These are phyloP conservation scores for Tylopilus sp. DNA, from an alignment of 1,284 basidiomycete genomes.

Conservation along the genomic window DNA sequence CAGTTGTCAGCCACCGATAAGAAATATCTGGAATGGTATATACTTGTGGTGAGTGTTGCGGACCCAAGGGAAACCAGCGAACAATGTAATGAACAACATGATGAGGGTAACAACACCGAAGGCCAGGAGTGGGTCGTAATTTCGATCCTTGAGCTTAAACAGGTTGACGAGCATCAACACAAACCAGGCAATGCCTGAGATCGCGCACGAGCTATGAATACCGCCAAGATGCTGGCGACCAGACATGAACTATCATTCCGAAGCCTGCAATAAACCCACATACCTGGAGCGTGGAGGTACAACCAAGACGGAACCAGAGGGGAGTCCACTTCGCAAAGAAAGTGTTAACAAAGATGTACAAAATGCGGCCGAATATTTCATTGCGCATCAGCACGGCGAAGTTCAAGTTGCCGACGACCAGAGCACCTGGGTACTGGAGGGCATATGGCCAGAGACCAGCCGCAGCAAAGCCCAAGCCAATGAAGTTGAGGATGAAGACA, in stretches of 20 bases:
- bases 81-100: slow-evolving; percentile 51
- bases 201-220: slow-evolving; percentile 68
- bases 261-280: neutral
- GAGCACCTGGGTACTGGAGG: slow-evolving; percentile 52
- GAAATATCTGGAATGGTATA: slow-evolving; percentile 21
- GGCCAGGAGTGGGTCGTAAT: slow-evolving; percentile 51
- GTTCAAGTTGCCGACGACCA: slow-evolving; percentile 54
- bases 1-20: slow-evolving; percentile 5
- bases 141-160: slow-evolving; percentile 43
- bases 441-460: slow-evolving; percentile 65
- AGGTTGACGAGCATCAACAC: slow-evolving; percentile 55
- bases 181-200: slow-evolving; percentile 63
- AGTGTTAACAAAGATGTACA: slow-evolving; percentile 50
- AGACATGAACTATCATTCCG: slow-evolving; percentile 8
- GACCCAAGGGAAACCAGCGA: slow-evolving; percentile 64
- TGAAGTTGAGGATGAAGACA: slow-evolving; percentile 53
- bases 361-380: slow-evolving; percentile 51
- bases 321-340: slow-evolving; percentile 69
- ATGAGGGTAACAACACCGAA: slow-evolving; percentile 55
- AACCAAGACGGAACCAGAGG: slow-evolving; percentile 61
- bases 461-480: slow-evolving; percentile 55
- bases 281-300: slow-evolving; percentile 66
- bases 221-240: slow-evolving; percentile 61
- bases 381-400: slow-evolving; percentile 53
- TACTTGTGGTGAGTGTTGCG: slow-evolving; percentile 75